Percentiles rank a stretch among this genome's conserved stretches.
These are phyloP conservation scores for Diaporthe sp. DNA, from an alignment of 2,329 filamentous ascomycete genomes.

Conservation along the genomic window DNA sequence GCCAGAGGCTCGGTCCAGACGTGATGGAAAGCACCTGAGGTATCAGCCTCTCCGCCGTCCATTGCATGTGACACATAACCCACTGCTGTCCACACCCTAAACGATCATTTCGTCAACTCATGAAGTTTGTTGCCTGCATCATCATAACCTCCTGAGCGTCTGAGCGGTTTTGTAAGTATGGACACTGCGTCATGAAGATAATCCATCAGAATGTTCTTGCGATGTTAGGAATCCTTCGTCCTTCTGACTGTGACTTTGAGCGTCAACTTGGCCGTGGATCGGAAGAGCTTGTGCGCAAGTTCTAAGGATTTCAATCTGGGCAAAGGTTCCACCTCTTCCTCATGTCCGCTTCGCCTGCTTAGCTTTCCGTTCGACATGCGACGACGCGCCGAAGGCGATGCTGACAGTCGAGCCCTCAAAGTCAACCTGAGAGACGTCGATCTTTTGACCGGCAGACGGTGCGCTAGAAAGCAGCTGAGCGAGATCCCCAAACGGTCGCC, in stretches of 20 bases:
- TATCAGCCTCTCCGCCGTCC: neutral
- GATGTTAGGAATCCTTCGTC: neutral
- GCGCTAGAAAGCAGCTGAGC: slow-evolving; percentile 13
- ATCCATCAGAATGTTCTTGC: neutral
- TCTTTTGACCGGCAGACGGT: slow-evolving; percentile 15
- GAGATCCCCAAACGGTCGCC: neutral
- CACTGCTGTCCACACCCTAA: neutral
- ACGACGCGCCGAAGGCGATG: neutral
- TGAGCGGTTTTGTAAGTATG: neutral
- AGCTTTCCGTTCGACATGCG: neutral
- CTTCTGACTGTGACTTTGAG: no score
- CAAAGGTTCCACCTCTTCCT: neutral
- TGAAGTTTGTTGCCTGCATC: neutral
- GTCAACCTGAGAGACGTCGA: slow-evolving; percentile 17
- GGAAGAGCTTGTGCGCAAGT: no score
- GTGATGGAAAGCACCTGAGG: neutral
- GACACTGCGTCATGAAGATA: neutral
- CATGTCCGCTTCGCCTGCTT: neutral
- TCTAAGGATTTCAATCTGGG: neutral
- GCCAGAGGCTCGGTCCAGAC: neutral
- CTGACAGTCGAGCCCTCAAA: slow-evolving; percentile 14
- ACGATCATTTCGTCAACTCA: neutral
- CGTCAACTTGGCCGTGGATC: neutral
- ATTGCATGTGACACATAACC: neutral
- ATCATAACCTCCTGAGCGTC: neutral